Evolutionary conservation across 139 green algal species (phyloP).

Genomic region (Chlorella ohadii): DNA sequence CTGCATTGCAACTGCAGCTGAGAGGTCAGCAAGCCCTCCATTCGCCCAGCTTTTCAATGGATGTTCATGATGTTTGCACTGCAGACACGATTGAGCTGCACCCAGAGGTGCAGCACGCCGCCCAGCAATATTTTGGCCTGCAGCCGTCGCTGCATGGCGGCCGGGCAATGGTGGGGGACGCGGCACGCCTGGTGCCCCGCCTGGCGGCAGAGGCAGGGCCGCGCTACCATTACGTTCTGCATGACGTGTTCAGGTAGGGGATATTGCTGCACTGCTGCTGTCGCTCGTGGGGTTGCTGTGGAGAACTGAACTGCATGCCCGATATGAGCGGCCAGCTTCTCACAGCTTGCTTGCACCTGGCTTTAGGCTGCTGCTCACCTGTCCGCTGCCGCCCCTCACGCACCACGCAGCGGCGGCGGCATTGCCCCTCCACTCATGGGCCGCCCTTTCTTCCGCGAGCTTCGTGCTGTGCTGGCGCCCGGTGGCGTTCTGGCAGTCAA

Average conservation of each 20-base stretch:
- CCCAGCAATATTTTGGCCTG: conserved; percentile 5
- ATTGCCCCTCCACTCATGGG: background rate
- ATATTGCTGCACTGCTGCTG: too few species aligned
- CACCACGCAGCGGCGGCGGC: conserved; percentile 29
- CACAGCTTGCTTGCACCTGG: too few species aligned
- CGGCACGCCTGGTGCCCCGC: background rate
- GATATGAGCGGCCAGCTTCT: too few species aligned
- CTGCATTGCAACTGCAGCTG: too few species aligned
- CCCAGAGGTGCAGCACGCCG: conserved; percentile 11
- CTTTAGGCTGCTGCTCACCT: too few species aligned
- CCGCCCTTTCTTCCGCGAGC: conserved; percentile 7
- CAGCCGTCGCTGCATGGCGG: background rate
- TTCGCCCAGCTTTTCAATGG: too few species aligned
- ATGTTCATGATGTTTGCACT: too few species aligned
- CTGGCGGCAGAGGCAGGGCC: background rate
- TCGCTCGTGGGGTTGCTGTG: too few species aligned
- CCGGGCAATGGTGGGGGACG: background rate
- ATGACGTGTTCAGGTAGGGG: conserved; percentile 35
- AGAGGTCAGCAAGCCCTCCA: too few species aligned
- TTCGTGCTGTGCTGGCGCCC: background rate
- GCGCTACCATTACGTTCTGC: conserved; percentile 33
- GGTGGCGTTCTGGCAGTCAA: conserved; percentile 26
- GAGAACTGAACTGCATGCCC: too few species aligned
- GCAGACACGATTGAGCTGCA: conserved; percentile 34
- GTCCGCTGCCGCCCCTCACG: too few species aligned